Conservation (phyloP, 306 rosid species). For the Senna siamea region DNA sequence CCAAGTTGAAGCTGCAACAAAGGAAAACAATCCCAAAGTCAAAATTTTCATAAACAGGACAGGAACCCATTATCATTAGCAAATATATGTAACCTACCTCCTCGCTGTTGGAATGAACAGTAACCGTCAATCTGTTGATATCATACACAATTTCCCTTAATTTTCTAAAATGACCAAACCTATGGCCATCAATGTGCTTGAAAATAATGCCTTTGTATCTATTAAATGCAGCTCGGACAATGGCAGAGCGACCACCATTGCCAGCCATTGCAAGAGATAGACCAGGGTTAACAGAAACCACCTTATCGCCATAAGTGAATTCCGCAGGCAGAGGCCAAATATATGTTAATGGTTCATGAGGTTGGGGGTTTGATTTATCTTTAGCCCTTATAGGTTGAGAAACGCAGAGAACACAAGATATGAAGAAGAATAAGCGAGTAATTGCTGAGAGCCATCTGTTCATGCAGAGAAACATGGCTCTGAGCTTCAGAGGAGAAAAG, state of each 20-base stretch:
- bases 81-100: conserved; percentile 47
- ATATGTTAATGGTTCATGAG: conserved; percentile 52
- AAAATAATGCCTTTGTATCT: conserved; percentile 71
- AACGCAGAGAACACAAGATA: conserved; percentile 36
- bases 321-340: conserved; percentile 89
- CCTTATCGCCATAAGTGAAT: conserved; percentile 61
- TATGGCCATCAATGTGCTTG: conserved; percentile 43
- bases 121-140: conserved; percentile 57
- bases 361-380: conserved; percentile 29
- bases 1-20: conserved; percentile 85
- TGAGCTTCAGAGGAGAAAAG: not conserved
- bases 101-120: conserved; percentile 56
- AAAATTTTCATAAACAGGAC: conserved; percentile 11
- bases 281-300: conserved; percentile 73
- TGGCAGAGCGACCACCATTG: conserved; percentile 51
- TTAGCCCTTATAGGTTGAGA: conserved; percentile 27
- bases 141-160: conserved; percentile 50
- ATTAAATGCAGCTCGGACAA: conserved; percentile 67
- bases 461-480: conserved; percentile 35
- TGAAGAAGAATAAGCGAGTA: conserved; percentile 24
- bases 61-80: not conserved
- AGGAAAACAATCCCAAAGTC: conserved; percentile 31
- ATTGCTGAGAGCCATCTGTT: conserved; percentile 16
- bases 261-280: conserved; percentile 63
- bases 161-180: conserved; percentile 40